Evolutionary conservation across 176 grass and related monocot species (phyloP), one percentile per base, ranked within the genome.

Genomic region (Poa annua): DNA sequence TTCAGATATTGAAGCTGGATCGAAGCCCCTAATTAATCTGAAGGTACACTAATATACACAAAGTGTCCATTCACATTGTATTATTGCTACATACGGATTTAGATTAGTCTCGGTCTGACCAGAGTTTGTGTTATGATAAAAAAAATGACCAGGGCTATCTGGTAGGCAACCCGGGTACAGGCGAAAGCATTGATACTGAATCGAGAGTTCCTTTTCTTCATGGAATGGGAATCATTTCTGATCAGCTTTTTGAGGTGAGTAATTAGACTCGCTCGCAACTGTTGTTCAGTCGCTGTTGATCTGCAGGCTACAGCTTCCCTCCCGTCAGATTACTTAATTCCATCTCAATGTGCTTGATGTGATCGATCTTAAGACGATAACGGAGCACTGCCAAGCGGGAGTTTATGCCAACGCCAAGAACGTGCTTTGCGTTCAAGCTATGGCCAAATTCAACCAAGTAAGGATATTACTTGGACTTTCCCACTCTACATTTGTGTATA

Each of bases 151-250:
- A 92, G 87, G 90, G 90, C 33, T 92, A 89, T 60, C 72, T 92
- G 13, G 41, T 86, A 4, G 90, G 90, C 42, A 92, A 92, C 73
- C 90, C 87, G 1, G 1, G 0, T 34, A 81, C 87, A 36, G 86
- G 80, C 55, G 86, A 89, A 63, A 50, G 42, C 4, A 80, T 33
- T 39, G 83, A 86, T 57, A 0, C 0, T 0, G 64, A 54, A 26
- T 86, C 87, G 0, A 63, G 10, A 72, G 83, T 92, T 21, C 87
- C 87, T 1, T 92, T 77, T 66, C 79, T 84, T 53, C 87, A 86
- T 77, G 90, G 87, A 64, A 20, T 77, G 1, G 87, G 90, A 22
- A 89, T 92, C 19, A 92, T 92, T 67, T 92, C 90, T 14, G 79
- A 92, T 56, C 82, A 92, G 21, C 59, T 92, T 22, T 84, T 86